Percentiles rank a stretch among this genome's conserved stretches.
Conservation (phyloP, 2,329 filamentous ascomycete genomes). For the Tolypocladium paradoxum region DNA sequence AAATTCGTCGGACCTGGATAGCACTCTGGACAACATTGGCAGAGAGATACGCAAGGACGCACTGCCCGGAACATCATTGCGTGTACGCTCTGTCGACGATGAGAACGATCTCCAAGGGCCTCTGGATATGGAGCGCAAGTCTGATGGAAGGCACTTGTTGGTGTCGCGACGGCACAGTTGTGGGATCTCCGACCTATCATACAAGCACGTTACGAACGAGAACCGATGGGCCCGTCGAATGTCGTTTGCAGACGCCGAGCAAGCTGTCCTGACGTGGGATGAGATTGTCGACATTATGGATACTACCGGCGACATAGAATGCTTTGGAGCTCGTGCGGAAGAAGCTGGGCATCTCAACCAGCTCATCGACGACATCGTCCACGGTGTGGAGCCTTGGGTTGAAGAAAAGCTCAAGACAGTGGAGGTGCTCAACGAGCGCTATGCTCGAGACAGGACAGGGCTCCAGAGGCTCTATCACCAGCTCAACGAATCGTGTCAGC, state of each 20-base stretch:
- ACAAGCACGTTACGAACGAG: constrained; percentile 34
- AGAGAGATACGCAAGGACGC: constrained; percentile 33
- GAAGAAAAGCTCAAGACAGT: constrained; percentile 44
- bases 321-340: constrained; percentile 30
- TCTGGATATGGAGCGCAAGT: constrained; percentile 35
- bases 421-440: constrained; percentile 48
- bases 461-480: constrained; percentile 59
- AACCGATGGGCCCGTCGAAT: constrained; percentile 59
- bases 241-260: constrained; percentile 66
- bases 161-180: constrained; percentile 55
- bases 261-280: constrained; percentile 60
- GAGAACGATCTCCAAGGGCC: constrained; percentile 49
- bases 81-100: constrained; percentile 47
- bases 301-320: constrained; percentile 12
- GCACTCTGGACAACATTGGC: constrained; percentile 17
- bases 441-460: constrained; percentile 52
- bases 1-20: constrained; percentile 13
- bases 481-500: constrained; percentile 58
- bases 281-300: constrained; percentile 35
- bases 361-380: constrained; percentile 39
- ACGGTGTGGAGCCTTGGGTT: constrained; percentile 51
- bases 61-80: constrained; percentile 36
- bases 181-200: constrained; percentile 20
- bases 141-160: constrained; percentile 31
- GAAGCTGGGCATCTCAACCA: constrained; percentile 45